These are phyloP conservation scores for Nelumbo lutea DNA, from an alignment of 164 flowering plant genomes.

Conservation along the genomic window DNA sequence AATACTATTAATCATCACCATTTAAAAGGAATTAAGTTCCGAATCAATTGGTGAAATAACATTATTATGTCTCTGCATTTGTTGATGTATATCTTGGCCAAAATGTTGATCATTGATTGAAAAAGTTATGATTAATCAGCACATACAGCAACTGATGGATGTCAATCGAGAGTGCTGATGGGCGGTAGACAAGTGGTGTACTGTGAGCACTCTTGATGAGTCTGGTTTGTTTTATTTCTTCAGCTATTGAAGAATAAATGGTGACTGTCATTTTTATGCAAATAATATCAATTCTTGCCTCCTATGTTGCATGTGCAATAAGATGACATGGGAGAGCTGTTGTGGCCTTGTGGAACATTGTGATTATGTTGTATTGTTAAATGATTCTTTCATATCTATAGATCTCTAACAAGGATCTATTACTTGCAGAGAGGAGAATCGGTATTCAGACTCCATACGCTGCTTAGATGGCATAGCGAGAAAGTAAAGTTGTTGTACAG, in stretches of 20 bases:
- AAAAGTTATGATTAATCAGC: neutral
- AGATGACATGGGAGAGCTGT: neutral
- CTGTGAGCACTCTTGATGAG: neutral
- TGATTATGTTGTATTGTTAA: neutral
- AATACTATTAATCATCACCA: no score
- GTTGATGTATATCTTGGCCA: neutral
- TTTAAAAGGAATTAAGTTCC: no score
- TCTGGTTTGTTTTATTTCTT: neutral
- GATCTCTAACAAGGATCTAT: conserved; percentile 8
- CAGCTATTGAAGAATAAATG: neutral
- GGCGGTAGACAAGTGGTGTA: neutral
- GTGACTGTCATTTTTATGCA: neutral
- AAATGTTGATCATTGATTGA: neutral
- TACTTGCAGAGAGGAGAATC: conserved; percentile 74
- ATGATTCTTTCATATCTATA: neutral
- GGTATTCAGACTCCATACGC: conserved; percentile 48
- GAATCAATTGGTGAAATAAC: no score
- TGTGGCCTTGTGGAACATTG: neutral
- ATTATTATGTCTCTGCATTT: neutral
- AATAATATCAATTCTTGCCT: neutral
- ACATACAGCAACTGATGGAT: neutral
- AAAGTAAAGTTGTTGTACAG: conserved; percentile 67
- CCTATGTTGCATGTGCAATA: neutral
- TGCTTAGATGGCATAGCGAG: conserved; percentile 32
- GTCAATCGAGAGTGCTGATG: no score